A percentile compares a stretch with the other conserved stretches of the same genome.
Evolutionary conservation across 208 protist genomes (phyloP).

Genomic region (Wallacemonas sp.): DNA sequence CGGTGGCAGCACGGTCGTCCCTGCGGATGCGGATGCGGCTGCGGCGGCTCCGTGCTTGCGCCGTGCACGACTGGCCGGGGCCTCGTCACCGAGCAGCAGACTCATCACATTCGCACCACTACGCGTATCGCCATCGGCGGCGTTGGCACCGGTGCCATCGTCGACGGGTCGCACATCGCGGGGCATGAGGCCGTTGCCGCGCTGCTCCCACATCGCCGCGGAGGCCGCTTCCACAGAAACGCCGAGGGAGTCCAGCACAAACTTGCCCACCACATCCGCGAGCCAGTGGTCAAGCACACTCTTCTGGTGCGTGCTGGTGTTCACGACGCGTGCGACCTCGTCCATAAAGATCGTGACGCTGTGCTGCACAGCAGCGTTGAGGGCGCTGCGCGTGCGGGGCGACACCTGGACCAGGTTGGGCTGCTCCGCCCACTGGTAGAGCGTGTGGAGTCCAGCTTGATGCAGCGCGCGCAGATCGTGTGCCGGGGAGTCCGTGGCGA

Average conservation of each 20-base stretch:
- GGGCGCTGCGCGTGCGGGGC: constrained; percentile 59
- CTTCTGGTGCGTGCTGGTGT: constrained; percentile 46
- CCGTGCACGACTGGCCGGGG: constrained; percentile 3
- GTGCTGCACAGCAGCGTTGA: constrained; percentile 78
- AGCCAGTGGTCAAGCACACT: constrained; percentile 54
- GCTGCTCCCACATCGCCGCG: constrained; percentile 35
- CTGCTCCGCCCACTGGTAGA: constrained; percentile 84
- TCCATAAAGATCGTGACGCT: constrained; percentile 72
- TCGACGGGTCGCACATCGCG: constrained; percentile 17
- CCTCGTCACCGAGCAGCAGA: constrained; percentile 16
- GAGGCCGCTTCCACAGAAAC: constrained; percentile 60
- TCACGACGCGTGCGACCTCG: constrained; percentile 64
- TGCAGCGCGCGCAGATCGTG: constrained; percentile 67
- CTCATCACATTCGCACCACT: constrained; percentile 18
- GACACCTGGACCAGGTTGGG: constrained; percentile 76
- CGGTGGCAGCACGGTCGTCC: constrained; percentile 26
- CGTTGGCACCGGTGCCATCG: constrained; percentile 13
- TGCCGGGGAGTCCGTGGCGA: constrained; percentile 52
- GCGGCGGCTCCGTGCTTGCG: constrained; percentile 11
- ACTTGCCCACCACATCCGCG: constrained; percentile 71
- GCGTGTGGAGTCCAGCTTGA: constrained; percentile 67
- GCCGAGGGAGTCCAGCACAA: constrained; percentile 69
- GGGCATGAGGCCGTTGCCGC: constrained; percentile 26
- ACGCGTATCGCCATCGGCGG: not conserved
- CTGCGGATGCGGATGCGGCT: not conserved